phyloP scores from a whole-genome alignment of 2,329 filamentous ascomycete genomes.

The Neonectria sp. region DNA sequence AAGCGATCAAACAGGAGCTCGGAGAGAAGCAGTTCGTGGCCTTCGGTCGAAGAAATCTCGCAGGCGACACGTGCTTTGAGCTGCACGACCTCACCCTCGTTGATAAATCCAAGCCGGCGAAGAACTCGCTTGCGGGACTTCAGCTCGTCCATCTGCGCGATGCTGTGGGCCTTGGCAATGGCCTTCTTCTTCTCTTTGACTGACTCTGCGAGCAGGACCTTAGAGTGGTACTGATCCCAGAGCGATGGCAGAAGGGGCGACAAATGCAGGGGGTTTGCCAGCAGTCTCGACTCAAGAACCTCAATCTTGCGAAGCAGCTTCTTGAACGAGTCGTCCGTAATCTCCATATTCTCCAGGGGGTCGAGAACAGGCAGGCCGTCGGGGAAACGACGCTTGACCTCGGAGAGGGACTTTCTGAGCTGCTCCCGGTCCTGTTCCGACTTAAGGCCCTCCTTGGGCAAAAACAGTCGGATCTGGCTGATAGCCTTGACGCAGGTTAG shows the following conservation, averaged over 20 bases:
- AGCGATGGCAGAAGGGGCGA: constrained; percentile 87
- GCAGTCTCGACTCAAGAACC: constrained; percentile 89
- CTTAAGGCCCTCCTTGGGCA: constrained; percentile 81
- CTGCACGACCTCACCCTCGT: constrained; percentile 94
- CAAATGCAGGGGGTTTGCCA: constrained; percentile 92
- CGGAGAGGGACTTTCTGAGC: constrained; percentile 79
- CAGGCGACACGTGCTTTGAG: constrained; percentile 97
- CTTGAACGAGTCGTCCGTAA: constrained; percentile 93
- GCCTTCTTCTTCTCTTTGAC: constrained; percentile 92
- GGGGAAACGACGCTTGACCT: constrained; percentile 90
- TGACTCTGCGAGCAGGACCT: constrained; percentile 81
- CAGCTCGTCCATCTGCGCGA: constrained; percentile 94
- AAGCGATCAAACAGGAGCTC: constrained; percentile 97
- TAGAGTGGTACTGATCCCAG: constrained; percentile 89
- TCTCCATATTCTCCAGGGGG: constrained; percentile 96
- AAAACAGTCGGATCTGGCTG: constrained; percentile 85
- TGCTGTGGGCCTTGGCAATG: constrained; percentile 86
- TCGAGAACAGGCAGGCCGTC: constrained; percentile 92
- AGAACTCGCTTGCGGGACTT: constrained; percentile 97
- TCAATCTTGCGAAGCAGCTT: constrained; percentile 96
- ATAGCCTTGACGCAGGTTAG: constrained; percentile 89
- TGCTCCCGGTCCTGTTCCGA: constrained; percentile 75
- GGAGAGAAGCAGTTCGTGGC: constrained; percentile 92
- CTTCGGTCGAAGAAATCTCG: constrained; percentile 92
- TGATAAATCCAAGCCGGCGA: constrained; percentile 94